Base-by-base conservation (phyloP, 2,329 filamentous ascomycete species). In the Cercospora sesami region DNA sequence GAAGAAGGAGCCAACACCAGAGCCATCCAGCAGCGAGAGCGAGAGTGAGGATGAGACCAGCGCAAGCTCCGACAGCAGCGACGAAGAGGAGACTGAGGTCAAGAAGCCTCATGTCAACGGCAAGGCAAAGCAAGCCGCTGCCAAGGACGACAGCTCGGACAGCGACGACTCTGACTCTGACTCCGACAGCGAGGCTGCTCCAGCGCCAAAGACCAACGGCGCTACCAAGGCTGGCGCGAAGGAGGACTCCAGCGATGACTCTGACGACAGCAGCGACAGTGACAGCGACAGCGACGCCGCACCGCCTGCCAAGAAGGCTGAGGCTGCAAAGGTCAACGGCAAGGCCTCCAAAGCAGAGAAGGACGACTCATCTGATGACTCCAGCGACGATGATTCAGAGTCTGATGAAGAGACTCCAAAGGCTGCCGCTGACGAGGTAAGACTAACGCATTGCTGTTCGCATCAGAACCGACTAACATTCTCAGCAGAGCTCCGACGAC, bases 1-100 rank as follows among this genome's bases (percentile, higher is more conserved):
- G 42, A 85, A 85, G 75, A 80, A 81, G 78, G 81, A 78, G 73
- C 81, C 82, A 53, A 82, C 81, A 63, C 82, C 83, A 61, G 81
- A 82, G 78, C 79, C 81, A 33, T 77, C 74, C 53, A 78, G 76
- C 53, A 78, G 76, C 69, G 77, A 78, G 48, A 68, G 64, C 63
- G 75, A 76, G 53, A 68, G 64, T 63, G 75, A 76, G 42, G 78
- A 75, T 60, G 76, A 75, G 26, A 73, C 71, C 60, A 77, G 74
- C 61, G 79, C 75, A 69, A 79, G 77, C 64, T 77, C 76, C 63
- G 76, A 78, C 55, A 77, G 75, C 69, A 77, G 78, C 61, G 80
- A 82, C 58, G 80, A 80, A 68, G 78, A 72, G 33, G 68, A 71
- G 64, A 63, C 63, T 62, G 55, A 73, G 36, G 69, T 60, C 62